Evolutionary conservation across 176 grass and related monocot species (phyloP).

Genomic region (Oryza punctata): DNA sequence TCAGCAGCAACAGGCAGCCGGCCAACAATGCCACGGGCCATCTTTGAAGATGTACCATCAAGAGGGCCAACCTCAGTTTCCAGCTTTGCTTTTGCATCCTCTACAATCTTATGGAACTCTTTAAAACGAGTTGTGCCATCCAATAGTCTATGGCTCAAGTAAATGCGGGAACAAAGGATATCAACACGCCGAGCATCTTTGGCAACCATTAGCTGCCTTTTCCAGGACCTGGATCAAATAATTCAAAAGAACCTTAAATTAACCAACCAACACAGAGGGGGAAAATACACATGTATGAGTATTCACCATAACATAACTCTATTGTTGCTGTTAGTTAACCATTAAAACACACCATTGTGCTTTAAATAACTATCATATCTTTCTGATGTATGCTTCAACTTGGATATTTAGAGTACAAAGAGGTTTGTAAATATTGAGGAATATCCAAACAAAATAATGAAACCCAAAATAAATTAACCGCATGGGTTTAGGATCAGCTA

Average conservation of each 20-base stretch:
- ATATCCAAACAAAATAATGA: background rate
- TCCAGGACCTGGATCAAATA: conserved; percentile 77
- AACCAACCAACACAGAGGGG: background rate
- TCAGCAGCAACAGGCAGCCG: conserved; percentile 72
- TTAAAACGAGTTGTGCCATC: conserved; percentile 77
- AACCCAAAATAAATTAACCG: background rate
- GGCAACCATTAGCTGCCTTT: conserved; percentile 81
- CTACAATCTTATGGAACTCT: conserved; percentile 74
- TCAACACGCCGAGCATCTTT: conserved; percentile 97
- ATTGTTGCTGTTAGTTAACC: conserved; percentile 1
- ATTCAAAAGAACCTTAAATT: conserved; percentile 35
- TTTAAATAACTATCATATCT: background rate
- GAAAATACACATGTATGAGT: background rate
- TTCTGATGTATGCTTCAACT: conserved; percentile 21
- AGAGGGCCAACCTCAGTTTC: conserved; percentile 85
- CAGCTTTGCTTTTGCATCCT: conserved; percentile 71
- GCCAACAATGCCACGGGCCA: conserved; percentile 80
- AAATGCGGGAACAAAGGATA: conserved; percentile 88
- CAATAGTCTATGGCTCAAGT: conserved; percentile 78
- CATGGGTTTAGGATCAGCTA: background rate
- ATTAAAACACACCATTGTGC: background rate
- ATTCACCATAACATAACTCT: conserved; percentile 12
- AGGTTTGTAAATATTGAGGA: conserved; percentile 2
- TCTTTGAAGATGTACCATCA: conserved; percentile 70
- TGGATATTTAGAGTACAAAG: conserved; percentile 17